A percentile compares a stretch with the other conserved stretches of the same genome.
These are phyloP conservation scores for Podila minutissima DNA, from an alignment of 192 early-diverging fungal species.

Conservation along the genomic window DNA sequence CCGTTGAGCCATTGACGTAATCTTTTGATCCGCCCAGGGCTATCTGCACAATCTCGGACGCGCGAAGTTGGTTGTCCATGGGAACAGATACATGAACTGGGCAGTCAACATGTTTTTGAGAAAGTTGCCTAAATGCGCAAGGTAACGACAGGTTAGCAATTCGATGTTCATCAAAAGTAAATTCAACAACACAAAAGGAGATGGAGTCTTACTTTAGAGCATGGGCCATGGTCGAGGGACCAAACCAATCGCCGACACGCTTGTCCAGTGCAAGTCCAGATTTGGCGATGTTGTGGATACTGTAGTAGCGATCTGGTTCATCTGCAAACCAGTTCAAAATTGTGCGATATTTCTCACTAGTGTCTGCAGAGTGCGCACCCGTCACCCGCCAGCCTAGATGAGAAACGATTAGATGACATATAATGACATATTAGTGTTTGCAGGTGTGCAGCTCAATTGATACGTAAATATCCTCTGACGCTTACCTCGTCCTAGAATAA, in stretches of 20 bases:
- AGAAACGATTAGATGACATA: background rate
- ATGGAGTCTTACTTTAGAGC: slow-evolving; percentile 39
- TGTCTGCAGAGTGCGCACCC: slow-evolving; percentile 6
- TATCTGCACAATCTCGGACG: slow-evolving; percentile 8
- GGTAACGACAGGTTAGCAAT: background rate
- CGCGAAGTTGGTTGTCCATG: slow-evolving; percentile 32
- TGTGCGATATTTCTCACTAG: slow-evolving; percentile 21
- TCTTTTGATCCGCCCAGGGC: slow-evolving; percentile 9
- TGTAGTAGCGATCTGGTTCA: slow-evolving; percentile 52
- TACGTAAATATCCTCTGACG: background rate
- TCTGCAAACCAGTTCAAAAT: slow-evolving; percentile 55
- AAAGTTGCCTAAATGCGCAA: slow-evolving; percentile 26
- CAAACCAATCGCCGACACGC: slow-evolving; percentile 57
- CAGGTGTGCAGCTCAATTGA: background rate
- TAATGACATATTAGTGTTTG: background rate
- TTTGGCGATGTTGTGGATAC: slow-evolving; percentile 55
- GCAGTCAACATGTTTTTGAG: slow-evolving; percentile 40
- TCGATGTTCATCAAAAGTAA: background rate
- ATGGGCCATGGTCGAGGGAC: slow-evolving; percentile 52
- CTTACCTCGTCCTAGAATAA: slow-evolving; percentile 53
- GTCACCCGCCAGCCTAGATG: slow-evolving; percentile 43
- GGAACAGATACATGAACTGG: slow-evolving; percentile 38
- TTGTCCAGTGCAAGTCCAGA: slow-evolving; percentile 48
- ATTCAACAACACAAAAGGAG: background rate
- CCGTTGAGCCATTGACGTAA: background rate